Evolutionary conservation across 768 basidiomycete genomes (phyloP), one percentile per base, ranked within the genome.

Genomic region (Xerocomellus chrysenteron): DNA sequence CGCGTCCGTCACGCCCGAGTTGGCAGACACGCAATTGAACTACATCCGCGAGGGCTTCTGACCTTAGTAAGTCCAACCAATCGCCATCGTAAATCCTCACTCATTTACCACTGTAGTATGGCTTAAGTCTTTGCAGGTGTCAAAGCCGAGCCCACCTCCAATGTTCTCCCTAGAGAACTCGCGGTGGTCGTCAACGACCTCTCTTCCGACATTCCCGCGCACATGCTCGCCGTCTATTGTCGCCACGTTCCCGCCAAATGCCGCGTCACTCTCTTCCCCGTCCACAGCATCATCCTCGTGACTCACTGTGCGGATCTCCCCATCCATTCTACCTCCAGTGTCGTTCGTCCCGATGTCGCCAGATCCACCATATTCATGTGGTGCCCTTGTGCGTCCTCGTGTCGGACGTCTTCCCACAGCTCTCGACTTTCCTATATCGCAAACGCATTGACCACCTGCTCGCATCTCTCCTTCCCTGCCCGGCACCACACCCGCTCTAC

Each of bases 371-470:
- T 70, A 0, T 57, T 63, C 2, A 24, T 28, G 81, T 92, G 17
- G 76, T 91, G 13, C 85, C 84, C 3, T 72, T 93, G 61, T 76
- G 81, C 40, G 76, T 93, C 12, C 90, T 91, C 2, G 85, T 86
- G 2, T 83, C 88, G 0, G 78, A 81, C 2, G 82, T 88, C 0
- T 92, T 91, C 73, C 73, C 82, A 11, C 71, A 83, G 33, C 76
- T 93, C 11, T 83, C 84, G 60, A 69, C 76, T 0, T 91, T 81
- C 75, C 76, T 93, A 60, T 90, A 93, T 74, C 81, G 80, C 32
- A 84, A 87, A 66, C 80, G 82, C 59, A 75, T 85, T 26, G 74
- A 75, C 48, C 59, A 72, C 17, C 79, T 92, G 54, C 76, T 92
- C 37, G 76, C 76, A 26, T 74, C 82, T 0, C 82, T 92, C 48